Evolutionary conservation across 768 basidiomycete species (phyloP), one percentile per base, ranked within the genome.

Genomic region (Lactifluus hygrophoroides): DNA sequence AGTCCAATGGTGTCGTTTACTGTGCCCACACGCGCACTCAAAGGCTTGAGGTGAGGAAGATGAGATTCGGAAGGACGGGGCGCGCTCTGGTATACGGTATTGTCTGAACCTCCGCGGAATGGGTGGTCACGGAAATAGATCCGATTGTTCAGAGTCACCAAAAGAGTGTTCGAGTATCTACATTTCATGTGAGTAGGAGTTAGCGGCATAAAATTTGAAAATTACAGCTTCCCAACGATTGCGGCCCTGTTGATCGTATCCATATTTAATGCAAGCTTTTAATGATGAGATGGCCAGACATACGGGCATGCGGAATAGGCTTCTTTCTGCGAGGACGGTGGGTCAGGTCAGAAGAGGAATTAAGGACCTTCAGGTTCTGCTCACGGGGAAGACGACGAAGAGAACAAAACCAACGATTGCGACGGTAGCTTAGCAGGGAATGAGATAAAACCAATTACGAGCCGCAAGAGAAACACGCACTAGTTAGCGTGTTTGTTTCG

Each of bases 81-180:
- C 5, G 3, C 2, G 8, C 21, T n/a, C 21, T 47, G 1, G 23
- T 10, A 16, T 14, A 37, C 45, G 54, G 35, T 25, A 47, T 47
- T 34, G 3, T 35, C 45, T 3, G 16, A 23, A 14, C 37, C 21
- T 17, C 34, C 54, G 2, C 35, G 54, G 8, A 7, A 23, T 14
- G 35, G 34, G 54, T 47, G 56, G 48, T 57, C 56, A 14, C 56
- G 50, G 37, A 58, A 47, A n/a, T 51, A 51, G 25, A 58, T 44
- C 5, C 57, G 57, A 45, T 58, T 58, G 27, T 67, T 67, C 54
- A 68, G 62, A 7, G 65, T 51, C 44, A 66, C 63, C 16, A 67
- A 58, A 30, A 68, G 56, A 1, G 67, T 68, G 60, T 68, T 68
- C 2, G 67, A 61, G 45, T 60, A 63, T 21, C 55, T 56, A 37